phyloP scores from a whole-genome alignment of 1,284 basidiomycete genomes.

The Pascua guehoae region DNA sequence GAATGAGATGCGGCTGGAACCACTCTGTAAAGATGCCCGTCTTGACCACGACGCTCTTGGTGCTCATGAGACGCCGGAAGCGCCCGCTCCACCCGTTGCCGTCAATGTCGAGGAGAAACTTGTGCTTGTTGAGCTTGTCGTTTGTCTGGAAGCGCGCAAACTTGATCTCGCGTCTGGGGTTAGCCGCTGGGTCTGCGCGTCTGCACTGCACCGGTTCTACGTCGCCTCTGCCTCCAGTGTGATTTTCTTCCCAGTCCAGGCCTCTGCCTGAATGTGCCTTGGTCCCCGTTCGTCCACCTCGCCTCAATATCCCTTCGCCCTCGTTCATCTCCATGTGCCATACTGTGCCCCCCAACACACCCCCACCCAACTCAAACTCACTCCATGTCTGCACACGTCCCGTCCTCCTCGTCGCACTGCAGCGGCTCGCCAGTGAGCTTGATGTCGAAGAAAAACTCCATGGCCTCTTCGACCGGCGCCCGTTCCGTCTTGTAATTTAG shows the following conservation, averaged over 20 bases:
- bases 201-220: too few relatives aligned
- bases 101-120: conserved; percentile 39
- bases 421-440: conserved; percentile 33
- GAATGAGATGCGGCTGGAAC: conserved; percentile 48
- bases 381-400: conserved; percentile 47
- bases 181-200: too few relatives aligned
- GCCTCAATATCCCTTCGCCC: too few relatives aligned
- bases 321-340: too few relatives aligned
- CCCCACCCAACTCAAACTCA: conserved; percentile 31
- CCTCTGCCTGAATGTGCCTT: too few relatives aligned
- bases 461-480: conserved; percentile 14
- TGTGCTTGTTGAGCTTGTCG: not conserved
- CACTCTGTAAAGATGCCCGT: conserved; percentile 48
- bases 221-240: too few relatives aligned
- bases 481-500: conserved; percentile 23
- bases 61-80: conserved; percentile 48
- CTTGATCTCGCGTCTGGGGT: conserved; percentile 32
- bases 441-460: conserved; percentile 43
- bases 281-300: too few relatives aligned
- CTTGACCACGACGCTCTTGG: conserved; percentile 52
- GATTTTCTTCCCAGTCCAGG: too few relatives aligned
- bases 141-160: conserved; percentile 32
- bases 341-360: too few relatives aligned
- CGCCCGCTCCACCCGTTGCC: conserved; percentile 52
- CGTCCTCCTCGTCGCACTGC: conserved; percentile 46